Evolutionary conservation across 768 basidiomycete species (phyloP), one percentile per base, ranked within the genome.

Genomic region (Lepiota subincarnata): DNA sequence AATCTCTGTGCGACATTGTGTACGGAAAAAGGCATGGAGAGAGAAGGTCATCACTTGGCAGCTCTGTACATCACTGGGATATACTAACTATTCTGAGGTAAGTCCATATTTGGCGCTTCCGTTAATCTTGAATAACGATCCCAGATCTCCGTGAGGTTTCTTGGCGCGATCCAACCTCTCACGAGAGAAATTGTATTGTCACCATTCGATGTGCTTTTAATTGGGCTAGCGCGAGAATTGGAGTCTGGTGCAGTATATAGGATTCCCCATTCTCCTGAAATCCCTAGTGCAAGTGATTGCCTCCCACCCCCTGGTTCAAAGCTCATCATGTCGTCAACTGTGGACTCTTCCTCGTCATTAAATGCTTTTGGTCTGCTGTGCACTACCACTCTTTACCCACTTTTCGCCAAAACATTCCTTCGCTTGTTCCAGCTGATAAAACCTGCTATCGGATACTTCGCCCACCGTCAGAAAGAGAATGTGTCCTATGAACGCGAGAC

Each of bases 321-420:
- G 42, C 10, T 20, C 50, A 28, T 31, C 24, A 53, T 53, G 52
- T 45, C 52, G 35, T 46, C 51, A 31, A 20, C 51, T 26, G 51
- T 35, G 35, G 24, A 36, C 24, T 12, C 36, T 13, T 39, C 44
- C 24, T 28, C 50, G 11, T 50, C 43, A 13, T 13, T 13, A 22
- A 39, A 16, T 18, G 8, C 46, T n/a, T 46, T 53, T 36, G 10
- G 35, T 38, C 46, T 43, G 52, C 8, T 53, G 6, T 53, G 45
- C 22, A 28, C 35, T 6, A 8, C 19, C 19, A 39, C 45, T 26
- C 24, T 53, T 39, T 37, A 53, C 18, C 44, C 52, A 46, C n/a
- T 53, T 11, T 28, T 53, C 28, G 36, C 45, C 4, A 26, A 38
- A 38, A 38, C 52, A 14, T 19, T 46, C 11, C 31, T 47, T n/a